phyloP scores from a whole-genome alignment of 2,329 filamentous ascomycete species.

The Mycosphaerella arachidis region DNA sequence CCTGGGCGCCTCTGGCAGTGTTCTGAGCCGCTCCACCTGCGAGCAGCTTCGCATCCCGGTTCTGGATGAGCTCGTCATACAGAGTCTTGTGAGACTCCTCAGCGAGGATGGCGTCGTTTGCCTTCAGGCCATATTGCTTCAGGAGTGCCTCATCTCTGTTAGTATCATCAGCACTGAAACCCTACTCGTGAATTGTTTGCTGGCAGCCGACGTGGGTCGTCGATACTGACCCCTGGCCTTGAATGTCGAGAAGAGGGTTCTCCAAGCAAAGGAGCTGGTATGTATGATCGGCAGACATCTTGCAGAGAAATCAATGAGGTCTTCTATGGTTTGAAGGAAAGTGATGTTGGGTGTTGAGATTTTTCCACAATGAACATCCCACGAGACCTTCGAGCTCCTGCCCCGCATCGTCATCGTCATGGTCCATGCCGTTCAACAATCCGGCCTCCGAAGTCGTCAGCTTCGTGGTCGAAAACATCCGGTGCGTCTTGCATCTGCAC shows the following conservation, averaged over 20 bases:
- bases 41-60: constrained; percentile 89
- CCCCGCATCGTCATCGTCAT: not conserved
- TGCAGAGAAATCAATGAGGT: not conserved
- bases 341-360: not conserved
- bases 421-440: not conserved
- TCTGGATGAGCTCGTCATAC: constrained; percentile 90
- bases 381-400: not conserved
- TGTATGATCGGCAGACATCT: constrained; percentile 44
- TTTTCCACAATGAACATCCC: not conserved
- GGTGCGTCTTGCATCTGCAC: not conserved
- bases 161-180: constrained; percentile 24
- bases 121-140: constrained; percentile 87
- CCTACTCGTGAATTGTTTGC: constrained; percentile 8
- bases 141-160: constrained; percentile 75
- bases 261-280: constrained; percentile 89
- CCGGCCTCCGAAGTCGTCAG: not conserved
- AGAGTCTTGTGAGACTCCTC: constrained; percentile 84
- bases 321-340: not conserved
- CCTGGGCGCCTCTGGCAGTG: constrained; percentile 86
- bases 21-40: constrained; percentile 97
- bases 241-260: constrained; percentile 98
- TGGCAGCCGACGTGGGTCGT: constrained; percentile 4
- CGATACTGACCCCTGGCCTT: constrained; percentile 61
- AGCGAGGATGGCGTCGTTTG: constrained; percentile 95
- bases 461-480: not conserved